Evolutionary conservation across 2,329 filamentous ascomycete species (phyloP), one percentile per base, ranked within the genome.

Genomic region (Bipolaris bicolor): DNA sequence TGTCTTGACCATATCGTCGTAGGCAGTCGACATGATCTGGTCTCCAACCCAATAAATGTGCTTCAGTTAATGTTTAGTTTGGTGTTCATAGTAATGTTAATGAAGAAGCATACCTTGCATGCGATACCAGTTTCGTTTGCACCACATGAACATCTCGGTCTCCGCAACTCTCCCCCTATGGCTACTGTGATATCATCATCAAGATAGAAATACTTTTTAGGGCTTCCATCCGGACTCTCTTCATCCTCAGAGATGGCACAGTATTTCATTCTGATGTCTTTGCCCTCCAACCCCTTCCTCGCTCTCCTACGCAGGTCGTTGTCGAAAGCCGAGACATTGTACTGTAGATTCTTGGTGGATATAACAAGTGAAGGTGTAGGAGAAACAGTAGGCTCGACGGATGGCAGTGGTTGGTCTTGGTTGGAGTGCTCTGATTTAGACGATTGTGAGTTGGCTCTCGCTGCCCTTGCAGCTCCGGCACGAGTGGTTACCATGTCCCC

Each of bases 1-100:
- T 31, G 70, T 62, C 5, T 67, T 58, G 22, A 67, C 65, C 36
- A 69, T 55, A 9, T 56, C 48, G 15, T 66, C 60, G 6, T 68
- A 63, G 1, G 60, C 62, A 15, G 66, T 67, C 13, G 68, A 67
- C 18, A 71, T 60, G 24, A 77, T 58, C 48, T 76, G 72, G 47
- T 76, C 73, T 5, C 70, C 63, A 4, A 77, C 66, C 74, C 74
- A 77, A 51, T 74, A 77, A 20, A 77, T 75, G 40, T 77, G 75
- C 75, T 77, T 31, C 57, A 16, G 7, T 16, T 55, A 51, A 33
- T 16, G 16, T 36, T 61, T 47, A 62, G 53, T 41, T 29, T 43
- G 31, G 4, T 31, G 10, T 33, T 11, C n/a, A 26, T 16, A 49
- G 9, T 18, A 11, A 18, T 13, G 16, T 36, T 7, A 15, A 44